Conservation (phyloP, 345 rosid genomes). For the Citrus reticulata region DNA sequence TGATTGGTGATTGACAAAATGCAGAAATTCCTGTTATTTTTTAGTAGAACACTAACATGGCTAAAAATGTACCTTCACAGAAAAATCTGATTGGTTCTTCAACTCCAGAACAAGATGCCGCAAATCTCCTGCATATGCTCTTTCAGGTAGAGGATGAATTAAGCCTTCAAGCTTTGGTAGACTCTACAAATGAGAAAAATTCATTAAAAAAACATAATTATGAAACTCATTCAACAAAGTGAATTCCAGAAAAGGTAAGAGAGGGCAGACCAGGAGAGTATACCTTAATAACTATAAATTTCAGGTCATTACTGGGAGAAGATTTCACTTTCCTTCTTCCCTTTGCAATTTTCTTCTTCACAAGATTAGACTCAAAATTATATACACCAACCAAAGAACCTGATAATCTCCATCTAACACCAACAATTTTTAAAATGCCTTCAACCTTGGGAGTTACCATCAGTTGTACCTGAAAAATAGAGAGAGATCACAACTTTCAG, state of each 20-base stretch:
- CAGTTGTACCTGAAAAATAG: conserved; percentile 64
- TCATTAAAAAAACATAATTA: neutral
- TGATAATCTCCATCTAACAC: conserved; percentile 89
- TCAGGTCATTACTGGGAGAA: conserved; percentile 50
- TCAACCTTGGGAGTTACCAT: conserved; percentile 77
- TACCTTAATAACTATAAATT: conserved; percentile 87
- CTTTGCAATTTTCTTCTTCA: conserved; percentile 44
- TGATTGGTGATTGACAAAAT: neutral
- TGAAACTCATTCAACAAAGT: conserved; percentile 1
- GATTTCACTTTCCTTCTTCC: conserved; percentile 52
- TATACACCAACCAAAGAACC: conserved; percentile 72
- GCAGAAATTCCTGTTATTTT: neutral
- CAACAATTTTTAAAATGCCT: conserved; percentile 82
- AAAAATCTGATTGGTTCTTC: conserved; percentile 62
- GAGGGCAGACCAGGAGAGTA: neutral
- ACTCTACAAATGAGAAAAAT: conserved; percentile 38
- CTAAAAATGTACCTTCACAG: conserved; percentile 59
- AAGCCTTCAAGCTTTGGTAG: conserved; percentile 88
- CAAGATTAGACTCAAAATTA: conserved; percentile 49
- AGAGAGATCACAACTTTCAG: conserved; percentile 2
- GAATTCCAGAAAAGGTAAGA: conserved; percentile 15
- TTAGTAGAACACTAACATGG: neutral
- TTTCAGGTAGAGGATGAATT: conserved; percentile 57
- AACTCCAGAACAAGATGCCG: conserved; percentile 67
- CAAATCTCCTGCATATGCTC: conserved; percentile 73